Evolutionary conservation across 2,329 filamentous ascomycete species (phyloP).

Genomic region (Ophiostoma ulmi): DNA sequence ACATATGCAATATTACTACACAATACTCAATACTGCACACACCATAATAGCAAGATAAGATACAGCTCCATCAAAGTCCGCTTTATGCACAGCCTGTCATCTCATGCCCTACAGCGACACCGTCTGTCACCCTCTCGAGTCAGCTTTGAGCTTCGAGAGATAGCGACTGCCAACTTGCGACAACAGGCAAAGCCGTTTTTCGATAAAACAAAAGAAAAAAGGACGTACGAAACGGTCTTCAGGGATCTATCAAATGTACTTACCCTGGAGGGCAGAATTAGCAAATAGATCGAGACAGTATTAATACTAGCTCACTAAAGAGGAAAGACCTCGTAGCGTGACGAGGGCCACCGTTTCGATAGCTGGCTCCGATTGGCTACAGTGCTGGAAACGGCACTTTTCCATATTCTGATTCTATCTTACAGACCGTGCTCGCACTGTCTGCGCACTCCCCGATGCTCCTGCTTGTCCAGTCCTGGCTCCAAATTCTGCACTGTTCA

Average conservation of each 20-base stretch:
- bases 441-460: slow-evolving; percentile 1
- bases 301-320: not conserved
- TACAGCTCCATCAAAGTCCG: not conserved
- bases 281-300: not conserved
- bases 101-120: not conserved
- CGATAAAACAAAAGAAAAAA: not conserved
- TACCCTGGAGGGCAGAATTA: not conserved
- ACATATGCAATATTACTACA: not conserved
- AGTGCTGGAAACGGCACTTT: not conserved
- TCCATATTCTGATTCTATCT: not conserved
- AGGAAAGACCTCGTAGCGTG: not conserved
- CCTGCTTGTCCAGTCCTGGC: not conserved
- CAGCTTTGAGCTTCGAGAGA: not conserved
- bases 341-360: not conserved
- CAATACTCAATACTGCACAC: too few relatives aligned
- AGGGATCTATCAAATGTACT: not conserved
- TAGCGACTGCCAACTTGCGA: not conserved
- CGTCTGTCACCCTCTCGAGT: slow-evolving; percentile 4
- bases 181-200: not conserved
- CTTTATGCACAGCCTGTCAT: not conserved
- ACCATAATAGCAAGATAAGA: not conserved
- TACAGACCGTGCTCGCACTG: not conserved
- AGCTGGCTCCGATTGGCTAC: not conserved
- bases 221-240: not conserved
- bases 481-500: not conserved